phyloP scores from a whole-genome alignment of 2,329 filamentous ascomycete genomes.

The Cordyceps militaris region DNA sequence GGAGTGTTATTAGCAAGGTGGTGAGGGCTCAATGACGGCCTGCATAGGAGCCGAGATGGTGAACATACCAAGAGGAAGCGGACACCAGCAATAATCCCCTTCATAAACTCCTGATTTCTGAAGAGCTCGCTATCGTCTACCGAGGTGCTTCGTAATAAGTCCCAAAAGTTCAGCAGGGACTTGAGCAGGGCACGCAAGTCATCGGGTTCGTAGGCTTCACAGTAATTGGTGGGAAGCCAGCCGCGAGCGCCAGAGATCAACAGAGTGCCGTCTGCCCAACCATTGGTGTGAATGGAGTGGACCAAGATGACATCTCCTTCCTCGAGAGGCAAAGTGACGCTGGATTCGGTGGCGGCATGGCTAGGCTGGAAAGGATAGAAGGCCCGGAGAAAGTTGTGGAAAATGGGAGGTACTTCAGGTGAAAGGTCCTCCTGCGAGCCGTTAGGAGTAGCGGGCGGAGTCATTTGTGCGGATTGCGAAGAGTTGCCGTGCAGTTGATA shows the following conservation, averaged over 20 bases:
- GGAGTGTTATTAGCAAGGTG: background rate
- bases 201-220: constrained; percentile 85
- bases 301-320: constrained; percentile 90
- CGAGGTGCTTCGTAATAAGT: constrained; percentile 71
- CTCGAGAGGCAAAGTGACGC: constrained; percentile 80
- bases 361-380: constrained; percentile 87
- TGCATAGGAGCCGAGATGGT: background rate
- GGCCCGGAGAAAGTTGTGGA: constrained; percentile 91
- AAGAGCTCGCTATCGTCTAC: constrained; percentile 73
- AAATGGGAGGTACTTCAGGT: constrained; percentile 53
- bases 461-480: constrained; percentile 56
- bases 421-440: constrained; percentile 54
- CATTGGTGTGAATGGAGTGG: constrained; percentile 95
- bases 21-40: background rate
- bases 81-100: constrained; percentile 88
- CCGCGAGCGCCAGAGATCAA: constrained; percentile 79
- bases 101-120: constrained; percentile 87
- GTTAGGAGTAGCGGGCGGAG: constrained; percentile 69
- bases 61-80: constrained; percentile 74
- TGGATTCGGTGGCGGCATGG: constrained; percentile 69
- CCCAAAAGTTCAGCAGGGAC: constrained; percentile 87
- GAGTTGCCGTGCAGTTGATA: constrained; percentile 26
- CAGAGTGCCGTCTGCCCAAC: constrained; percentile 94
- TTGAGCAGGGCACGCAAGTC: constrained; percentile 80
- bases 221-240: constrained; percentile 98